phyloP scores from a whole-genome alignment of 495 filamentous ascomycete genomes.

The Penicillium parvum region DNA sequence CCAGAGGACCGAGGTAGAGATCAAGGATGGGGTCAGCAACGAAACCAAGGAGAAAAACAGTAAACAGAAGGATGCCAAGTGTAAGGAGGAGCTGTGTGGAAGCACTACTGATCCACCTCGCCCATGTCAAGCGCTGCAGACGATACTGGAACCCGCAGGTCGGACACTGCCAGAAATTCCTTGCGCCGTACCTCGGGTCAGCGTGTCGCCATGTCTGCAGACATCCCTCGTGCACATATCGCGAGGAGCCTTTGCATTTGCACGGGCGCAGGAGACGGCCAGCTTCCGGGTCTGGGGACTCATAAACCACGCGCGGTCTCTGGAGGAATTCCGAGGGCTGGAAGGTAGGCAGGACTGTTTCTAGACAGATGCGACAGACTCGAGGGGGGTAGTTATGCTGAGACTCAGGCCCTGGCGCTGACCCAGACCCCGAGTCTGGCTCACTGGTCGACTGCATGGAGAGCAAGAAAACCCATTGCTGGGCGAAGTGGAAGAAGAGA shows the following conservation, averaged over 20 bases:
- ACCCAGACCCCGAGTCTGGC: slow-evolving; percentile 9
- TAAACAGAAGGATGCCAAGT: slow-evolving; percentile 58
- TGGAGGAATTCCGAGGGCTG: slow-evolving; percentile 63
- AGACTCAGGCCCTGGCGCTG: slow-evolving; percentile 5
- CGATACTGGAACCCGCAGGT: slow-evolving; percentile 85
- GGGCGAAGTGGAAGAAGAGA: slow-evolving; percentile 4
- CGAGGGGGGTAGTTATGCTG: slow-evolving; percentile 59
- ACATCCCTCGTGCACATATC: slow-evolving; percentile 95
- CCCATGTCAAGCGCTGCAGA: slow-evolving; percentile 72
- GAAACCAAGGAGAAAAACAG: slow-evolving; percentile 79
- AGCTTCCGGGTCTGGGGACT: slow-evolving; percentile 65
- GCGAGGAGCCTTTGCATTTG: slow-evolving; percentile 85
- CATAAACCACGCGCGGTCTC: slow-evolving; percentile 63
- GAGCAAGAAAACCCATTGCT: too few relatives aligned
- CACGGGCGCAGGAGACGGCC: slow-evolving; percentile 89
- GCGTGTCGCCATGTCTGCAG: slow-evolving; percentile 79
- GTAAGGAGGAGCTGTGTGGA: slow-evolving; percentile 62
- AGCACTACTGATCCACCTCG: slow-evolving; percentile 66
- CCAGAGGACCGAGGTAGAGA: slow-evolving; percentile 73
- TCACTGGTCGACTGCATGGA: slow-evolving; percentile 16
- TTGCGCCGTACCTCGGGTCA: slow-evolving; percentile 58
- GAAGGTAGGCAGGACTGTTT: slow-evolving; percentile 74
- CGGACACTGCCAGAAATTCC: slow-evolving; percentile 82
- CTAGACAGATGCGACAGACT: slow-evolving; percentile 89
- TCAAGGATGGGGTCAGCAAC: slow-evolving; percentile 90